A percentile compares a stretch with the other conserved stretches of the same genome.
phyloP scores from a whole-genome alignment of 2,329 filamentous ascomycete genomes.

The Zalaria sp. region DNA sequence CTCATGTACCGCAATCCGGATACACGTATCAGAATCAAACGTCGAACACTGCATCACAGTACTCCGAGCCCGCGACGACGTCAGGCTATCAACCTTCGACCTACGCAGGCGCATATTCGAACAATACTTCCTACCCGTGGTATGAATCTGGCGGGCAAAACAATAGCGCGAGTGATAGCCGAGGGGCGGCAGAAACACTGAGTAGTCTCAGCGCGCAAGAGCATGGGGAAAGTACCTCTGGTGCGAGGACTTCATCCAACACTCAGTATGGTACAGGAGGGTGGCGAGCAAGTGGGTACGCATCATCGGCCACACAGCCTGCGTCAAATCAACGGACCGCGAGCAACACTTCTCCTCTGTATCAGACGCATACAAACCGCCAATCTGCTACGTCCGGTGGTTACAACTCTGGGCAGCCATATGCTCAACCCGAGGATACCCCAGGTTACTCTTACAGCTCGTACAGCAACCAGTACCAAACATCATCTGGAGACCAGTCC shows the following conservation, averaged over 20 bases:
- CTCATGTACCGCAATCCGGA: slow-evolving; percentile 6
- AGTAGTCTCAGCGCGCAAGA: slow-evolving; percentile 6
- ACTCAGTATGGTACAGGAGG: not conserved
- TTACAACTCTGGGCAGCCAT: slow-evolving; percentile 2
- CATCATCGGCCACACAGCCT: no score
- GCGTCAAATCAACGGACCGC: no score
- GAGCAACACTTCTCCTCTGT: not conserved
- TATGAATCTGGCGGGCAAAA: not conserved
- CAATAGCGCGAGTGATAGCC: slow-evolving; percentile 2
- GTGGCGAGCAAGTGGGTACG: no score
- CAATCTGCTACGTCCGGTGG: not conserved
- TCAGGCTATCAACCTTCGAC: slow-evolving; percentile 3
- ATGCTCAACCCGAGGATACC: not conserved
- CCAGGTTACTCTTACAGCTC: slow-evolving; percentile 3
- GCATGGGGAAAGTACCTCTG: not conserved
- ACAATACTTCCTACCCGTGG: not conserved
- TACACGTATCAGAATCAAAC: not conserved
- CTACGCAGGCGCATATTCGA: not conserved
- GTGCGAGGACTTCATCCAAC: not conserved
- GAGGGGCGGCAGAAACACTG: slow-evolving; percentile 6
- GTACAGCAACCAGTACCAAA: not conserved
- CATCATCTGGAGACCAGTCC: not conserved
- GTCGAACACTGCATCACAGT: slow-evolving; percentile 4
- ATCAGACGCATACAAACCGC: not conserved
- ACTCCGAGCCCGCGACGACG: slow-evolving; percentile 1